Evolutionary conservation across 1,284 basidiomycete genomes (phyloP).

Genomic region (Microbotryum silenes-acaulis): DNA sequence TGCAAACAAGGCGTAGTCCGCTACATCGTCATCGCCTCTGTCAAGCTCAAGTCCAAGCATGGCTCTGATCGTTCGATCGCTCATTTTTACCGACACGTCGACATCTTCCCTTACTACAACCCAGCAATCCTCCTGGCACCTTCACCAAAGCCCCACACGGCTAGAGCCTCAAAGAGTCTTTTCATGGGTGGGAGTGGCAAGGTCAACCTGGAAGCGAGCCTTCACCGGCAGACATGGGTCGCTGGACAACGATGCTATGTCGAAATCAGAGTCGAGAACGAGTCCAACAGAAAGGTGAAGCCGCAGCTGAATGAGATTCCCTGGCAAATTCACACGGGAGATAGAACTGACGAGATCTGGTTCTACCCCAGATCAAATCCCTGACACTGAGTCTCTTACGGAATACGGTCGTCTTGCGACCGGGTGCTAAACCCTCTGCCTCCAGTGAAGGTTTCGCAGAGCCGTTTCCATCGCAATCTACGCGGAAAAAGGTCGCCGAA

Average conservation of each 20-base stretch:
- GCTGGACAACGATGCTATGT: conserved; percentile 76
- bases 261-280: conserved; percentile 62
- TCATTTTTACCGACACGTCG: conserved; percentile 82
- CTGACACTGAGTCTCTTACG: conserved; percentile 63
- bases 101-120: conserved; percentile 72
- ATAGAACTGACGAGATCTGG: background rate
- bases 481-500: conserved; percentile 59
- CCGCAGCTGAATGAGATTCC: background rate
- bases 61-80: conserved; percentile 64
- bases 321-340: conserved; percentile 5
- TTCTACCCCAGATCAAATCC: conserved; percentile 50
- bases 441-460: conserved; percentile 42
- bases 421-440: conserved; percentile 41
- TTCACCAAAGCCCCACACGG: conserved; percentile 55
- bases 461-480: conserved; percentile 52
- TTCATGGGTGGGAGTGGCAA: conserved; percentile 57
- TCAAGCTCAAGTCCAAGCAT: conserved; percentile 68
- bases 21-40: conserved; percentile 77
- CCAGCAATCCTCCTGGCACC: conserved; percentile 58
- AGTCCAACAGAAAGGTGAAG: conserved; percentile 57
- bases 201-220: conserved; percentile 61
- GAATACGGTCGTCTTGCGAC: conserved; percentile 60
- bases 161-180: conserved; percentile 53
- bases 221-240: conserved; percentile 74
- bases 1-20: conserved; percentile 59